Conservation (phyloP, 768 basidiomycete genomes). For the Trametes cingulata region DNA sequence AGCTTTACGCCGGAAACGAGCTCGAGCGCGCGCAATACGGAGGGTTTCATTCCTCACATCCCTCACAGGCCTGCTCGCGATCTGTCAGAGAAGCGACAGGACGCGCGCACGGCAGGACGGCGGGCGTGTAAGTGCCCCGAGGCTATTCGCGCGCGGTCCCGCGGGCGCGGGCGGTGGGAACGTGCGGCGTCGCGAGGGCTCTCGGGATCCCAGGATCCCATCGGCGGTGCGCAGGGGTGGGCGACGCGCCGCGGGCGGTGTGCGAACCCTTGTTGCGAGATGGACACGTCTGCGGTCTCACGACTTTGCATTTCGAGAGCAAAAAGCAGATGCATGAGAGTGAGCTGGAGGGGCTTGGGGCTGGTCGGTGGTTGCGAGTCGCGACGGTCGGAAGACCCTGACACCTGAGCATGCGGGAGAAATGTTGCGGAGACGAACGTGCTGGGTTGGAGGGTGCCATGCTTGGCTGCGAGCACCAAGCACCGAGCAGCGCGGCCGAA, state of each 20-base stretch:
- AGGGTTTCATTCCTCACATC: not conserved
- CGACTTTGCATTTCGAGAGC: not conserved
- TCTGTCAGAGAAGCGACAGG: not conserved
- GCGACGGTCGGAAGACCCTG: not conserved
- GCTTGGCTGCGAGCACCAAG: too few species aligned
- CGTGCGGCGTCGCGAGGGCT: not conserved
- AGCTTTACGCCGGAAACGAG: too few species aligned
- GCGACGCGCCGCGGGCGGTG: not conserved
- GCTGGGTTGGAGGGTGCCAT: not conserved
- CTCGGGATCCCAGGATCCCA: too few species aligned
- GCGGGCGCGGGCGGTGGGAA: not conserved
- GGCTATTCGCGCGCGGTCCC: not conserved
- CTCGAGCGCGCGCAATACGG: not conserved
- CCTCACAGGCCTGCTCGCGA: not conserved
- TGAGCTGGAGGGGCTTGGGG: not conserved
- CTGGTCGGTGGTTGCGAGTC: not conserved
- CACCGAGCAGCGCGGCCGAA: slow-evolving; percentile 1
- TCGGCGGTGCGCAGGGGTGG: not conserved
- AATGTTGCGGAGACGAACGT: not conserved
- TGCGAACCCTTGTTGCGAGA: not conserved
- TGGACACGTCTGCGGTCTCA: not conserved
- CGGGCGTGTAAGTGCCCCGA: not conserved
- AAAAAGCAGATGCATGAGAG: too few species aligned
- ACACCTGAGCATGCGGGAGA: too few species aligned
- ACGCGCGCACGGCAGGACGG: not conserved